Conservation (phyloP, 306 rosid species). For the Ormosia semicastrata region DNA sequence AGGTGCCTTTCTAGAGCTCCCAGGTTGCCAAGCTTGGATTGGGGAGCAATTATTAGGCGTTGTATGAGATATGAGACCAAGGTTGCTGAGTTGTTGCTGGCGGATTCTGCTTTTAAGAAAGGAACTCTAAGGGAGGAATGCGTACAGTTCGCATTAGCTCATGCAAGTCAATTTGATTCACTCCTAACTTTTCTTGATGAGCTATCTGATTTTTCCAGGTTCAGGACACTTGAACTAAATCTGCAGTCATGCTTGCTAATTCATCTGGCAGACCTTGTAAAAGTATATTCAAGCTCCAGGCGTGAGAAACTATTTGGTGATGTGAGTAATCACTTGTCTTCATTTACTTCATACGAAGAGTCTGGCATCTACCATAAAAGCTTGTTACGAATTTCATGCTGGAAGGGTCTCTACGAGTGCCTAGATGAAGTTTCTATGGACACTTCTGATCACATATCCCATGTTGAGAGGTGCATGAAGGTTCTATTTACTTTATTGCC, state of each 20-base stretch:
- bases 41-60: constrained; percentile 85
- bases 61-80: constrained; percentile 81
- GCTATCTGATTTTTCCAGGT: constrained; percentile 73
- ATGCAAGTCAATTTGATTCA: constrained; percentile 78
- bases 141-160: constrained; percentile 70
- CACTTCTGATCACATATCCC: constrained; percentile 54
- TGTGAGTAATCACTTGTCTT: constrained; percentile 52
- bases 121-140: constrained; percentile 78
- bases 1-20: constrained; percentile 95
- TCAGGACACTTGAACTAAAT: constrained; percentile 72
- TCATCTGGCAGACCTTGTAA: constrained; percentile 74
- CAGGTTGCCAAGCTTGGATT: constrained; percentile 82
- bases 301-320: constrained; percentile 68
- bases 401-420: constrained; percentile 86
- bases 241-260: constrained; percentile 67
- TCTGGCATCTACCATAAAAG: constrained; percentile 39
- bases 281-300: constrained; percentile 82
- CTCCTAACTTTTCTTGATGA: constrained; percentile 87
- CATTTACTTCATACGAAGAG: constrained; percentile 40
- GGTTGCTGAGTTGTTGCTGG: constrained; percentile 35
- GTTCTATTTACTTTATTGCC: constrained; percentile 79
- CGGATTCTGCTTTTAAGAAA: constrained; percentile 43
- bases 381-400: constrained; percentile 61
- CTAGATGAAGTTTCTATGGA: constrained; percentile 69
- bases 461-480: constrained; percentile 75